Evolutionary conservation across 495 filamentous ascomycete genomes (phyloP), one percentile per base, ranked within the genome.

Genomic region (Letharia columbiana): DNA sequence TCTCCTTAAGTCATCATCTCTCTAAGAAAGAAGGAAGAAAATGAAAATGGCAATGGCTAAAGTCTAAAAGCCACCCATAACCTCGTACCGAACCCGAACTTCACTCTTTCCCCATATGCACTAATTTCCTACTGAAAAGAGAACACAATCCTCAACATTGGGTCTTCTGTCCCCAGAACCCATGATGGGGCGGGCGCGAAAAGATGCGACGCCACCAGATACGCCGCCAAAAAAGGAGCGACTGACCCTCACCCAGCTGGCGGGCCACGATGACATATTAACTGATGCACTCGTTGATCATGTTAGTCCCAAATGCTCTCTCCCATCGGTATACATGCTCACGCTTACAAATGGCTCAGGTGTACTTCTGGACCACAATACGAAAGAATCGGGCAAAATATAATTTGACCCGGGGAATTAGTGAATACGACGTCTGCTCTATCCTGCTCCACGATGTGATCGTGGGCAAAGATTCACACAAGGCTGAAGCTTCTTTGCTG

Each of bases 201-300:
- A 66, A 45, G 33, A 66, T 42, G 64, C 57, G 64, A 61, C 58
- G 54, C 54, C 54, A 57, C 60, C 65, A n/a, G 65, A 70, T 28
- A 64, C 54, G 20, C 45, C 60, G 17, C 61, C 71, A 6, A 73
- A 71, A 37, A 71, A 70, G 76, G 84, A 89, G 67, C 87, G 85
- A 70, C 79, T 98, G 68, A 96, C 91, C 17, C 79, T 97, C 65
- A 84, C 84, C 49, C 92, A 96, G 78, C 79, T 99, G 66, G 87
- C 91, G 39, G 88, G 88, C 64, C 97, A 97, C 79, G 94, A 99
- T 77, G 94, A 99, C 75, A 86, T 99, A 70, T 82, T 96, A 68
- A 98, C 94, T 0, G 95, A 99, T 86, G 88, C 89, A 66, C 87
- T 99, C 44, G 86, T 99, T 52, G 94, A 99, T 77, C 90, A 90